Evolutionary conservation across 2,329 filamentous ascomycete genomes (phyloP).

Genomic region (Pyricularia sp.): DNA sequence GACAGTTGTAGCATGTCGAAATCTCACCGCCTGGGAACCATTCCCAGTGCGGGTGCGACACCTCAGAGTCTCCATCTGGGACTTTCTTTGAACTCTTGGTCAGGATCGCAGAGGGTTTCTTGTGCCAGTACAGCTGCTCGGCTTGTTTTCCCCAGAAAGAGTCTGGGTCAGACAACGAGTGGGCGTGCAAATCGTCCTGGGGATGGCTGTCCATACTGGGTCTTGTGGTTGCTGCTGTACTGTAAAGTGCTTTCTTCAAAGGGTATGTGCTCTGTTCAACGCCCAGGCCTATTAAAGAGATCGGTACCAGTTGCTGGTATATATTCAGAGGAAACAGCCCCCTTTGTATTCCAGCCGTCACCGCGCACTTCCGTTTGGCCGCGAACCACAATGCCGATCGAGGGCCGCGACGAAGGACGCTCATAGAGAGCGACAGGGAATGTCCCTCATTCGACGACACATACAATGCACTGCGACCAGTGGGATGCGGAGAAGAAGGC

Average conservation of each 20-base stretch:
- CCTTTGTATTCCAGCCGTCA: constrained; percentile 5
- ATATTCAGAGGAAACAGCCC: background rate
- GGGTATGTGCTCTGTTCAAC: background rate
- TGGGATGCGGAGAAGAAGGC: background rate
- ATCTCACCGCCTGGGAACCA: constrained; percentile 89
- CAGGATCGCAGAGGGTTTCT: constrained; percentile 52
- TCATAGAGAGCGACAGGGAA: background rate
- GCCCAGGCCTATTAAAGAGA: background rate
- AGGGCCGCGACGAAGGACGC: background rate
- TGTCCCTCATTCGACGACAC: background rate
- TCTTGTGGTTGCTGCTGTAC: background rate
- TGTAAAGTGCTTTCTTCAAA: background rate
- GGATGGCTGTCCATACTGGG: constrained; percentile 19
- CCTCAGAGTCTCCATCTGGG: background rate
- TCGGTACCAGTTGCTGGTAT: background rate
- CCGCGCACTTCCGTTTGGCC: constrained; percentile 3
- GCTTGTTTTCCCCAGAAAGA: constrained; percentile 68
- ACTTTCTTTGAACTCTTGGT: constrained; percentile 49
- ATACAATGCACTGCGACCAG: background rate
- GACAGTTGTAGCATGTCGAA: constrained; percentile 81
- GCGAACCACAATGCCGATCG: background rate
- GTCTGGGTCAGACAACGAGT: constrained; percentile 56
- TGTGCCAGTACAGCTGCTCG: constrained; percentile 67
- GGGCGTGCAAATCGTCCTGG: constrained; percentile 38
- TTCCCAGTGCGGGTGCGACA: constrained; percentile 63